phyloP scores from a whole-genome alignment of 305 asterid species.

The Lippia alba region DNA sequence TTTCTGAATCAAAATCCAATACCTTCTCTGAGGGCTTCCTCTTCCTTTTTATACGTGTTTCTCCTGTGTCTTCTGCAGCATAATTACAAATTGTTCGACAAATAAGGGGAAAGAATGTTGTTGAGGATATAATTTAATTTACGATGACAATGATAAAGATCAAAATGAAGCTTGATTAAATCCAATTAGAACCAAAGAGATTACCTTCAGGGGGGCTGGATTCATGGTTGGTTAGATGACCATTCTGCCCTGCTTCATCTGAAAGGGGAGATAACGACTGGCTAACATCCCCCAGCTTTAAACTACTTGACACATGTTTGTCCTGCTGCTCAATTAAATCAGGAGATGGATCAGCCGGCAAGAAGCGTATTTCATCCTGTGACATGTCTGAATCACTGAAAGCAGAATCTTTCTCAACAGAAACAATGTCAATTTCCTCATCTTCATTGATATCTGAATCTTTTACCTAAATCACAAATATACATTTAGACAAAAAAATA shows the following conservation, averaged over 20 bases:
- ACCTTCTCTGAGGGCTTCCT: slow-evolving; percentile 77
- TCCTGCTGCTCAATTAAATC: slow-evolving; percentile 79
- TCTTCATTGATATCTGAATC: slow-evolving; percentile 73
- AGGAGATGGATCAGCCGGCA: slow-evolving; percentile 79
- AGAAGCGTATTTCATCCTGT: slow-evolving; percentile 70
- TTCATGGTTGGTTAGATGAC: slow-evolving; percentile 57
- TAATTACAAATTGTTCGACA: slow-evolving; percentile 53
- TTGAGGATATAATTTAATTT: neutral
- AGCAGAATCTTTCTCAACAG: slow-evolving; percentile 72
- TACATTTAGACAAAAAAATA: slow-evolving; percentile 24
- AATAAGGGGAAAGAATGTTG: neutral
- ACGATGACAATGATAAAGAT: slow-evolving; percentile 12
- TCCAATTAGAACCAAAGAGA: slow-evolving; percentile 10
- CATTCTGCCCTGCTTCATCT: slow-evolving; percentile 77
- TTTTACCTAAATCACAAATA: slow-evolving; percentile 57
- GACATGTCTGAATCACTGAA: slow-evolving; percentile 92
- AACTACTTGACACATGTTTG: slow-evolving; percentile 55
- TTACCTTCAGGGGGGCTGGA: slow-evolving; percentile 80
- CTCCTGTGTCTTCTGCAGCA: slow-evolving; percentile 75
- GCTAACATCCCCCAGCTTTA: slow-evolving; percentile 67
- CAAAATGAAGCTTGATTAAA: slow-evolving; percentile 27
- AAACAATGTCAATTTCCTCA: slow-evolving; percentile 71
- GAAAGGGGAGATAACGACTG: slow-evolving; percentile 81
- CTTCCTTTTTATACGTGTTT: slow-evolving; percentile 57
- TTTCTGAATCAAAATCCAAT: slow-evolving; percentile 60